These are phyloP conservation scores for Thermothelomyces thermophilus DNA, from an alignment of 2,329 filamentous ascomycete genomes.

Conservation along the genomic window DNA sequence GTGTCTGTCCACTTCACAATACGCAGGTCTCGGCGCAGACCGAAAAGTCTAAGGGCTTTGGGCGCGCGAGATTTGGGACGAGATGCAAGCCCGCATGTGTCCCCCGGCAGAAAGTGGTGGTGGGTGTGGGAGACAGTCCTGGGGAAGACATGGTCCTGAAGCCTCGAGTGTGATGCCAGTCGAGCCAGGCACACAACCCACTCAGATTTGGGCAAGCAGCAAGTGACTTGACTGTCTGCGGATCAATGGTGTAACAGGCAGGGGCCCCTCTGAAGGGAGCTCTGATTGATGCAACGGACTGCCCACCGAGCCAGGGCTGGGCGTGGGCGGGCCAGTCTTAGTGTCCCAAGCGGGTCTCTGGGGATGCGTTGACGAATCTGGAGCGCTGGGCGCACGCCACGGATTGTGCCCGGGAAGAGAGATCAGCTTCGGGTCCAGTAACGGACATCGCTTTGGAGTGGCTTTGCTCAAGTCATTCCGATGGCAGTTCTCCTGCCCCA, in stretches of 20 bases:
- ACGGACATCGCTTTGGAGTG: not conserved
- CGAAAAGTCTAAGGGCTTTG: conserved; percentile 4
- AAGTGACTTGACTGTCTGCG: conserved; percentile 20
- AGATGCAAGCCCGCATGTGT: conserved; percentile 23
- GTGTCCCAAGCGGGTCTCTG: conserved; percentile 11
- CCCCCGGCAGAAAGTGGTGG: conserved; percentile 12
- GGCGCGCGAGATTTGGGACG: conserved; percentile 13
- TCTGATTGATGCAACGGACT: conserved; percentile 11
- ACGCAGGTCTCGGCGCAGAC: conserved; percentile 12
- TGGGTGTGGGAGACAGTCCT: conserved; percentile 8
- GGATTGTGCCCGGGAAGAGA: not conserved
- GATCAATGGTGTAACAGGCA: conserved; percentile 21
- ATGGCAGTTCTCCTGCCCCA: too few relatives aligned
- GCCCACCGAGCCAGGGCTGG: conserved; percentile 20
- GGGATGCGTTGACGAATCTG: conserved; percentile 18
- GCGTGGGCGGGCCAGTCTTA: conserved; percentile 16
- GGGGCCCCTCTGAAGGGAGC: conserved; percentile 8
- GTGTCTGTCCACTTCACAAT: too few relatives aligned
- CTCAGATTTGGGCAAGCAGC: conserved; percentile 16
- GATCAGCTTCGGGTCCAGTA: not conserved
- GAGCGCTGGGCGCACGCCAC: conserved; percentile 12
- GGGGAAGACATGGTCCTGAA: conserved; percentile 11
- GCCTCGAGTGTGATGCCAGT: conserved; percentile 1
- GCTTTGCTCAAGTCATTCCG: not conserved
- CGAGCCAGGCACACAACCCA: conserved; percentile 16